Percentiles rank a stretch among this genome's conserved stretches.
Evolutionary conservation across 1,284 basidiomycete species (phyloP).

Genomic region (Apiotrichum domesticum): DNA sequence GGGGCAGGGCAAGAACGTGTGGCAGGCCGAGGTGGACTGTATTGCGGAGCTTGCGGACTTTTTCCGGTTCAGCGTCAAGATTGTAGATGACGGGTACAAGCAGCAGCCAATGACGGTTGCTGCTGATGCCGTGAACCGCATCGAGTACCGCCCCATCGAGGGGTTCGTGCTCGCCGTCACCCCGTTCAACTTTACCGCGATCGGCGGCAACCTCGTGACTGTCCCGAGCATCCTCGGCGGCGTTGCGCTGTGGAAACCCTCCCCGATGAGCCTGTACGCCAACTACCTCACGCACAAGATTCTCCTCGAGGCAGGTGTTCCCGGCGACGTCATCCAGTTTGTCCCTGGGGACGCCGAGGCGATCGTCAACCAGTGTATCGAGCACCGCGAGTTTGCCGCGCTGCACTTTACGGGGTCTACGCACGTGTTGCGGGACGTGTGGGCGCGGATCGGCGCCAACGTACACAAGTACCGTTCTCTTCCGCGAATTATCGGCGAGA

Average conservation of each 20-base stretch:
- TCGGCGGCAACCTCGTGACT: conserved; percentile 79
- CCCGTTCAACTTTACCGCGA: conserved; percentile 98
- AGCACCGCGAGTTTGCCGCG: conserved; percentile 73
- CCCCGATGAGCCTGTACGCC: conserved; percentile 88
- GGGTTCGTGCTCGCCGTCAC: conserved; percentile 97
- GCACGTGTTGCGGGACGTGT: conserved; percentile 85
- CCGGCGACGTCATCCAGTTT: conserved; percentile 94
- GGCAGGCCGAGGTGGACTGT: conserved; percentile 99
- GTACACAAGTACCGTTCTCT: conserved; percentile 79
- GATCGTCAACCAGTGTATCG: conserved; percentile 74
- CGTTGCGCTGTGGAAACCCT: conserved; percentile 95
- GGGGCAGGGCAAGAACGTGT: conserved; percentile 97
- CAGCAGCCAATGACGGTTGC: conserved; percentile 86
- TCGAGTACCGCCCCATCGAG: conserved; percentile 92
- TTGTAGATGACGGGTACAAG: conserved; percentile 87
- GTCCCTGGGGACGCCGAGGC: conserved; percentile 78
- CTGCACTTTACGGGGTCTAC: conserved; percentile 98
- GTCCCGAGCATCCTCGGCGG: conserved; percentile 93
- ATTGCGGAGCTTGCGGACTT: conserved; percentile 96
- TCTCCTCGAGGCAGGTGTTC: conserved; percentile 87
- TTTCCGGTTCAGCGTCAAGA: conserved; percentile 94
- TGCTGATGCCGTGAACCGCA: conserved; percentile 88
- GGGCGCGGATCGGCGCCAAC: conserved; percentile 91
- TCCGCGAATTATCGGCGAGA: conserved; percentile 87
- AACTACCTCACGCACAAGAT: conserved; percentile 92